Evolutionary conservation across 2,329 filamentous ascomycete genomes (phyloP), one percentile per base, ranked within the genome.

Genomic region (Raffaelea albimanens): DNA sequence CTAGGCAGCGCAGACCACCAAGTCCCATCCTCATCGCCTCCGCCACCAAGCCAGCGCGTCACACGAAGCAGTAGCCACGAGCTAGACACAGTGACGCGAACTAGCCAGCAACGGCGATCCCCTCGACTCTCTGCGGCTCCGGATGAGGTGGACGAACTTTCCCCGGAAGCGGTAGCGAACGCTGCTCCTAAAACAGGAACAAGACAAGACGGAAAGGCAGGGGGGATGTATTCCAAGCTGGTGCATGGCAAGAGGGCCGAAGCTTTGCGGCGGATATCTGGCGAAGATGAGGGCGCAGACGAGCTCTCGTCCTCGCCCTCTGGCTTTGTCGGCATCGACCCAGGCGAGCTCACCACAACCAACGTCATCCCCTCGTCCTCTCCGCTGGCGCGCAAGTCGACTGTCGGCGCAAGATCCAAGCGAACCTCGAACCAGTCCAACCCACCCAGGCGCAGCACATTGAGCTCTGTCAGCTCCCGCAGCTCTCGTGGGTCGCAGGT

Each of bases 141-240:
- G 14, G 51, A 52, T 11, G 53, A 55, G 8, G 57, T 59, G 2
- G 62, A 67, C 40, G 65, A 65, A 40, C 52, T 63, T 14, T 68
- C 66, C 0, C 62, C 65, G 1, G 60, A 64, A 36, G 45, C 50
- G 18, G 40, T 51, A 1, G 34, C 44, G 2, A 43, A 39, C 3
- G 25, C 25, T 49, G 33, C 44, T 38, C 9, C 38, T 21, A 11
- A 21, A 16, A 10, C 18, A 23, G 10, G 18, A 38, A 11, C 31
- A n/a, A n/a, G n/a, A 3, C 31, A 14, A 19, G 2, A 40, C n/a
- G 34, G 18, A 22, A 21, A 19, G 8, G 25, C 34, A 21, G 20
- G 22, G 2, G 40, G 45, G 25, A 29, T 52, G 7, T 47, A 48
- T 23, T 34, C 45, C 3, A 43, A 41, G 20, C 38, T 47, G 20